Conservation (phyloP, 352 stramenopile genomes). For the Blastocystis sp. region DNA sequence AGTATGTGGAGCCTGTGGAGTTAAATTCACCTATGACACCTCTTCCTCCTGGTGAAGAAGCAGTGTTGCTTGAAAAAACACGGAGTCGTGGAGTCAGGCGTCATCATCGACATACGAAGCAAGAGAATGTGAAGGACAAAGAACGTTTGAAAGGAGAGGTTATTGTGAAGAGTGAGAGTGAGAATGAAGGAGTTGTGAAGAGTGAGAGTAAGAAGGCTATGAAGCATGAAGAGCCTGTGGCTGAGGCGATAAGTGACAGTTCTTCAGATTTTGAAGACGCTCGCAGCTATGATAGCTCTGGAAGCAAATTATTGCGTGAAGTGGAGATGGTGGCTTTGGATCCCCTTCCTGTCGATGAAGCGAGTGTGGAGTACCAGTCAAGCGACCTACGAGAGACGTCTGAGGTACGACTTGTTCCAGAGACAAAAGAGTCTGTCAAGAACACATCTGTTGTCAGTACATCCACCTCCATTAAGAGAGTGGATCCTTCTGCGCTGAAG, state of each 20-base stretch:
- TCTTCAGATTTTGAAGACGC: neutral
- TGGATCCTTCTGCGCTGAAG: neutral
- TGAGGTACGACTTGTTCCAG: neutral
- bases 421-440: neutral
- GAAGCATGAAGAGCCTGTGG: neutral
- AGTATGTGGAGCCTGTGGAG: neutral
- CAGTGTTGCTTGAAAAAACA: constrained; percentile 10
- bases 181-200: neutral
- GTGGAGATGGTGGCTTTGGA: too few relatives aligned
- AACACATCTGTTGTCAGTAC: too few relatives aligned
- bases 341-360: too few relatives aligned
- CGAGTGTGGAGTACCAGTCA: neutral
- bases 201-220: neutral
- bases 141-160: neutral
- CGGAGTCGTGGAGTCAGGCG: neutral
- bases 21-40: neutral
- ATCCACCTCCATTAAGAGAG: too few relatives aligned
- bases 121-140: constrained; percentile 4
- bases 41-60: neutral
- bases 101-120: constrained; percentile 1
- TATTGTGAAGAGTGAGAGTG: neutral
- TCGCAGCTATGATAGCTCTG: neutral
- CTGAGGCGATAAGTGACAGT: neutral
- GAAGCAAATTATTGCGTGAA: neutral
- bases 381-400: neutral